These are phyloP conservation scores for Microbotryum lychnidis-dioicae DNA, from an alignment of 1,284 basidiomycete species.

Conservation along the genomic window DNA sequence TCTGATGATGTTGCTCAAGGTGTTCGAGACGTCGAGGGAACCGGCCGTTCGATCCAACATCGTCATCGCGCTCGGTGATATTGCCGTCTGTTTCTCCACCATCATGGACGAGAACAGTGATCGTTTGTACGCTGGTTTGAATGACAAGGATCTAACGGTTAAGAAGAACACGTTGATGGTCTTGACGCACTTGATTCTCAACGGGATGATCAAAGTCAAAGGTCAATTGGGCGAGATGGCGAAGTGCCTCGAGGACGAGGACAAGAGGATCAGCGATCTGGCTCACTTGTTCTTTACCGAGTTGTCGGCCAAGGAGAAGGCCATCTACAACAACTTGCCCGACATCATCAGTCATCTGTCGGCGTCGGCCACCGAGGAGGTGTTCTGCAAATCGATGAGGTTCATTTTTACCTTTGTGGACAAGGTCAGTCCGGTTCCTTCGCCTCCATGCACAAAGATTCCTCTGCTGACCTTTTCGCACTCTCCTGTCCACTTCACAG, in stretches of 20 bases:
- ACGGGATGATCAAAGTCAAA: conserved; percentile 99
- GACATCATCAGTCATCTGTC: conserved; percentile 94
- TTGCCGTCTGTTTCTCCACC: conserved; percentile 91
- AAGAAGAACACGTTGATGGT: conserved; percentile 99
- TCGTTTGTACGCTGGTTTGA: conserved; percentile 85
- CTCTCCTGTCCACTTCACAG: conserved; percentile 49
- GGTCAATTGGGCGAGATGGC: conserved; percentile 99
- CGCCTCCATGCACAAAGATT: not conserved
- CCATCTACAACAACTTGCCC: conserved; percentile 96
- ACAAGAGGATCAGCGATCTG: conserved; percentile 77
- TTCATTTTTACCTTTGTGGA: conserved; percentile 97
- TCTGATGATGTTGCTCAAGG: conserved; percentile 80
- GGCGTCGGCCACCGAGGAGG: conserved; percentile 81
- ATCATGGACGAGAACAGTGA: conserved; percentile 97
- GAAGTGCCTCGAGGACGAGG: conserved; percentile 93
- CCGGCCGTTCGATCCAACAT: conserved; percentile 87
- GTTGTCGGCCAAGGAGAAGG: conserved; percentile 91
- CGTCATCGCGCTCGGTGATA: conserved; percentile 93
- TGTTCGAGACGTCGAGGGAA: conserved; percentile 83
- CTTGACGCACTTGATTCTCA: conserved; percentile 89
- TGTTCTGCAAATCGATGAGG: conserved; percentile 83
- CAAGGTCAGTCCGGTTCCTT: conserved; percentile 53
- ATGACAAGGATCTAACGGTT: conserved; percentile 75
- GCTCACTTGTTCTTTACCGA: conserved; percentile 97
- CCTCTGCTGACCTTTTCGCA: not conserved